Evolutionary conservation across 192 early-diverging fungal species (phyloP).

Genomic region (Coemansia sp.): DNA sequence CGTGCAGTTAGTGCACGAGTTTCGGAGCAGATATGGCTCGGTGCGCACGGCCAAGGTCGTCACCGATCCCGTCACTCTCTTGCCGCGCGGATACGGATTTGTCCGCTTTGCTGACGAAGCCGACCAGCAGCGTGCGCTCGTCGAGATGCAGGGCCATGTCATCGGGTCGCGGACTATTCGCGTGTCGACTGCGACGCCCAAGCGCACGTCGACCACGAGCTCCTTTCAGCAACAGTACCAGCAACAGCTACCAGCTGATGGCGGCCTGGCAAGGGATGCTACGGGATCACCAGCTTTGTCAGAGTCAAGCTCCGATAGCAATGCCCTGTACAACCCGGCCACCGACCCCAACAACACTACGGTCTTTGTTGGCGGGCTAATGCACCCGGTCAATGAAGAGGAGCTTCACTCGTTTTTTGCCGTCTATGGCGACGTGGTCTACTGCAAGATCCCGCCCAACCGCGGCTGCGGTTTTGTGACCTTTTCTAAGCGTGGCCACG

Average conservation of each 20-base stretch:
- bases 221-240: slow-evolving; percentile 19
- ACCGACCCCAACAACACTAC: slow-evolving; percentile 93
- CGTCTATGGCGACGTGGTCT: slow-evolving; percentile 88
- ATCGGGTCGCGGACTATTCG: slow-evolving; percentile 88
- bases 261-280: slow-evolving; percentile 20
- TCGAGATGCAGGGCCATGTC: slow-evolving; percentile 88
- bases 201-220: slow-evolving; percentile 39
- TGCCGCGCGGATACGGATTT: slow-evolving; percentile 93
- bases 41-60: slow-evolving; percentile 95
- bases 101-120: slow-evolving; percentile 87
- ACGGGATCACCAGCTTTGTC: slow-evolving; percentile 40
- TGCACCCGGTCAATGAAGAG: slow-evolving; percentile 80
- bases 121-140: slow-evolving; percentile 87
- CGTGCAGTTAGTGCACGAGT: slow-evolving; percentile 65
- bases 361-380: slow-evolving; percentile 95
- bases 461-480: slow-evolving; percentile 98
- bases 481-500: slow-evolving; percentile 78
- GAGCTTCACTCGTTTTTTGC: slow-evolving; percentile 84
- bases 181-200: slow-evolving; percentile 80
- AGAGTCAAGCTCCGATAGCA: slow-evolving; percentile 42
- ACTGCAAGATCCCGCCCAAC: slow-evolving; percentile 94
- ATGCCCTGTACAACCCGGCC: slow-evolving; percentile 48
- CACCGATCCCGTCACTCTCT: slow-evolving; percentile 79
- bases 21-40: slow-evolving; percentile 83
- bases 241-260: slow-evolving; percentile 2